Conservation (phyloP, 805 yeast species). For the Metschnikowia gelsemii region DNA sequence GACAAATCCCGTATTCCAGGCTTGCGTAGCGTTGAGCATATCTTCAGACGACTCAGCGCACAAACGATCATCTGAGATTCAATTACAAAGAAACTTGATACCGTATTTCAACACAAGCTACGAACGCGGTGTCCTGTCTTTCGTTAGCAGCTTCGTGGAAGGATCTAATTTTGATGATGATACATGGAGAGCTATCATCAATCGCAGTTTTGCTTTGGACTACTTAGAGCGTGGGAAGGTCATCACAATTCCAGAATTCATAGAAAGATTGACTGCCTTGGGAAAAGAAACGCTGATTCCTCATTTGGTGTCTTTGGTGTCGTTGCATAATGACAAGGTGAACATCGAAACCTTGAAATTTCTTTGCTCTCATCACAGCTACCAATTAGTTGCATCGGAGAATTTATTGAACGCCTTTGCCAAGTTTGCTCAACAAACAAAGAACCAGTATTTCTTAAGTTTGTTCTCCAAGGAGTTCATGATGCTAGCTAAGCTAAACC, state of each 20-base stretch:
- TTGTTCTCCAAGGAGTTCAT: constrained; percentile 16
- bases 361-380: constrained; percentile 11
- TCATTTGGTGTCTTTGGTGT: constrained; percentile 18
- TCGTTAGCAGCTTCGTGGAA: constrained; percentile 28
- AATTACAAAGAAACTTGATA: constrained; percentile 27
- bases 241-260: constrained; percentile 22
- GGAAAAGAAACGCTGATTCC: constrained; percentile 2
- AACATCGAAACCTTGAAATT: constrained; percentile 25
- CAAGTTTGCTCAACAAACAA: constrained; percentile 13
- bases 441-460: constrained; percentile 23
- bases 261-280: constrained; percentile 22
- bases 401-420: constrained; percentile 9
- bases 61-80: not conserved
- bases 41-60: not conserved
- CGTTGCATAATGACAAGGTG: constrained; percentile 27
- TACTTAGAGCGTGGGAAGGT: constrained; percentile 20
- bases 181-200: constrained; percentile 36
- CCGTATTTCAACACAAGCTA: constrained; percentile 29
- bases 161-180: constrained; percentile 31
- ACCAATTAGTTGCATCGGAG: constrained; percentile 11
- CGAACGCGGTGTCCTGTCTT: constrained; percentile 26
- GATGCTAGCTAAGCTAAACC: constrained; percentile 12
- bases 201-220: constrained; percentile 27
- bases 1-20: constrained; percentile 2
- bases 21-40: not conserved